phyloP scores from a whole-genome alignment of 345 rosid species.

The Citropsis articulata region DNA sequence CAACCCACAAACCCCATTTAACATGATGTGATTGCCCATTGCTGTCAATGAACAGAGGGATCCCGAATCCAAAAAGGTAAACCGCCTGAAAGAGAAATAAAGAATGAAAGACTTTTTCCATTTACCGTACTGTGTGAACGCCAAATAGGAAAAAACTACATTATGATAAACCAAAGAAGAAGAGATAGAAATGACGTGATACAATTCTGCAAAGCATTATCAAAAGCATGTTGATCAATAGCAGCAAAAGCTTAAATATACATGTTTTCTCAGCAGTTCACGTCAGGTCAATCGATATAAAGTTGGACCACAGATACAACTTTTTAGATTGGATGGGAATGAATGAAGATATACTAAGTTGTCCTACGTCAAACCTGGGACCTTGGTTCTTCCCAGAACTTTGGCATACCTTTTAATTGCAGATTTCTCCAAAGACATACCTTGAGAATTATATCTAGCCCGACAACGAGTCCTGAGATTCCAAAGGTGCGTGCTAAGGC shows the following conservation, averaged over 20 bases:
- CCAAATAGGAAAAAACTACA: not conserved
- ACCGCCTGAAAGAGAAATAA: slow-evolving; percentile 46
- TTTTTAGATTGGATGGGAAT: no score
- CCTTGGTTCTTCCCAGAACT: no score
- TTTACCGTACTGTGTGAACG: not conserved
- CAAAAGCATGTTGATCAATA: not conserved
- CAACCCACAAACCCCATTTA: slow-evolving; percentile 85
- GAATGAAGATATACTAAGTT: no score
- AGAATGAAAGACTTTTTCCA: slow-evolving; percentile 7
- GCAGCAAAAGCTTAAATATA: not conserved
- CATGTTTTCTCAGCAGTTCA: not conserved
- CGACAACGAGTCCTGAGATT: slow-evolving; percentile 69
- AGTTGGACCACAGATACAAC: not conserved
- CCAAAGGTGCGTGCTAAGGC: slow-evolving; percentile 77
- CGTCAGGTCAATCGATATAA: not conserved
- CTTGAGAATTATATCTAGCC: slow-evolving; percentile 83
- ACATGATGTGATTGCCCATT: slow-evolving; percentile 40
- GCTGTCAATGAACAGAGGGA: slow-evolving; percentile 73
- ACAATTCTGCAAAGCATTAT: not conserved
- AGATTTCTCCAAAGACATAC: slow-evolving; percentile 30
- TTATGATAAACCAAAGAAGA: not conserved
- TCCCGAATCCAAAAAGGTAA: slow-evolving; percentile 68
- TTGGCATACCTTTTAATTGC: no score
- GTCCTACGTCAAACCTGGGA: no score
- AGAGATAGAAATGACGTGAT: not conserved